Base-by-base conservation (phyloP, 1,284 basidiomycete species). In the Fistulina hepatica region DNA sequence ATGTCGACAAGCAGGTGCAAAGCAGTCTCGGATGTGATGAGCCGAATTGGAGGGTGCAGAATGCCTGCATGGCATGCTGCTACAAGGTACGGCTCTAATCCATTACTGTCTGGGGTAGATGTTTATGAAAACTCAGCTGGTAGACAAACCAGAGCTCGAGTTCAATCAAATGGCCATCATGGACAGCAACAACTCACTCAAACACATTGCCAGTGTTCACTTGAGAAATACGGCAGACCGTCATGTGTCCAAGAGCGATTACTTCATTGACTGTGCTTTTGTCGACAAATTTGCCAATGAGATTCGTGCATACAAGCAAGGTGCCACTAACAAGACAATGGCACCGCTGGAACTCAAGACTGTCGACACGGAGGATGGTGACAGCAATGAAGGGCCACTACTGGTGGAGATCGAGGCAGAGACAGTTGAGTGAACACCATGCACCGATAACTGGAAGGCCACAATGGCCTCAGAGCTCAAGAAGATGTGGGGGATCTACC, bases 401-500 rank as follows among this genome's bases (percentile, higher is more conserved):
- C n/a, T n/a, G n/a, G n/a, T n/a, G n/a, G n/a, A n/a, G n/a, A n/a
- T n/a, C n/a, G n/a, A n/a, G n/a, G n/a, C n/a, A n/a, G n/a, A n/a
- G n/a, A n/a, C n/a, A n/a, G n/a, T n/a, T n/a, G n/a, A n/a, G n/a
- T n/a, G n/a, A n/a, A n/a, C n/a, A n/a, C n/a, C n/a, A n/a, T n/a
- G n/a, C n/a, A n/a, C n/a, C n/a, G n/a, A n/a, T 3, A 45, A 49
- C 20, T 53, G 48, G 45, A 54, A 53, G 37, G 48, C 52, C 2
- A 50, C 55, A 0, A 45, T 43, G 0, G 40, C 43, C 0, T 53
- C 57, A 11, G 39, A 44, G 0, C 47, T 49, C 19, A 59, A 59
- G n/a, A n/a, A n/a, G n/a, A n/a, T n/a, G 44, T 59, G 53, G 49
- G 54, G 43, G 2, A 43, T 52, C 1, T 61, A 58, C 33, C 30